phyloP scores from a whole-genome alignment of 768 basidiomycete species.

The Chlorophyllum brunneum region DNA sequence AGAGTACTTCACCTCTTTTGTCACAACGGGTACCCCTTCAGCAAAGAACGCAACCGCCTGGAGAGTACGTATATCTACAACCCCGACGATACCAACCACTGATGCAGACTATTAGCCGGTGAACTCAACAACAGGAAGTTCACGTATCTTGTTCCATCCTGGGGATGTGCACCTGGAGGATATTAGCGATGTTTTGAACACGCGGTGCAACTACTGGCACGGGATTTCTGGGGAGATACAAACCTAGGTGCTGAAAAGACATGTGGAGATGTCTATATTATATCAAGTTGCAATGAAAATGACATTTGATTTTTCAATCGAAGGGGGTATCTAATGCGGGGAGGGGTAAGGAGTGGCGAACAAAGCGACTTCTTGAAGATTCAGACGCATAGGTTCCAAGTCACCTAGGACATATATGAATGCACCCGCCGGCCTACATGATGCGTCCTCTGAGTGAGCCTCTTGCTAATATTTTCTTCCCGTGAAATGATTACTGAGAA shows the following conservation, averaged over 20 bases:
- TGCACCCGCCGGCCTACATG: too few species aligned
- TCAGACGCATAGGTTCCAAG: too few species aligned
- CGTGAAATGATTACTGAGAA: too few species aligned
- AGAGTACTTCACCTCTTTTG: slow-evolving; percentile 38
- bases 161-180: slow-evolving; percentile 22
- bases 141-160: slow-evolving; percentile 28
- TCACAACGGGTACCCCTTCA: slow-evolving; percentile 27
- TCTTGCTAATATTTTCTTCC: too few species aligned
- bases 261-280: neutral
- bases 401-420: too few species aligned
- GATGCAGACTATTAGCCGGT: slow-evolving; percentile 17
- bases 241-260: slow-evolving; percentile 12
- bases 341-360: too few species aligned
- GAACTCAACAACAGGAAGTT: slow-evolving; percentile 19
- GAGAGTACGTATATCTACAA: slow-evolving; percentile 21
- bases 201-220: slow-evolving; percentile 30
- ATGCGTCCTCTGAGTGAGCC: too few species aligned
- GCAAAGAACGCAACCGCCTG: slow-evolving; percentile 21
- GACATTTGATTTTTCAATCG: too few species aligned
- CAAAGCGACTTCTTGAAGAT: too few species aligned
- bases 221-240: slow-evolving; percentile 20
- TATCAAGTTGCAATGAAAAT: too few species aligned
- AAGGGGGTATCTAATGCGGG: too few species aligned
- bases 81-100: neutral
- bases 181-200: slow-evolving; percentile 15